Percentiles rank a stretch among this genome's conserved stretches.
These are phyloP conservation scores for Penicillium maclennaniae DNA, from an alignment of 495 filamentous ascomycete species.

Conservation along the genomic window DNA sequence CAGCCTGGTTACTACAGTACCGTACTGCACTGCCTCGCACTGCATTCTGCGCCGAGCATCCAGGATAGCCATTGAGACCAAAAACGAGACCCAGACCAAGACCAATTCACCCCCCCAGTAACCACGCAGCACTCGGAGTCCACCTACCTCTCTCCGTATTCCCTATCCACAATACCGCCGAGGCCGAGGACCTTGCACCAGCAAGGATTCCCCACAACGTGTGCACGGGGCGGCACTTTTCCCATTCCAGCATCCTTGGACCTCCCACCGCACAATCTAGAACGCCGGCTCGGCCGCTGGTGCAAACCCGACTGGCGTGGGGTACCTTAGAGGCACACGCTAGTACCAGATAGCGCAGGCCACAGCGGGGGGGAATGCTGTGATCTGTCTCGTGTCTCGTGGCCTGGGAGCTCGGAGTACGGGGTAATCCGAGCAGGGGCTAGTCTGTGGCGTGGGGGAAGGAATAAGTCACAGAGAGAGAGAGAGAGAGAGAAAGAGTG, in stretches of 20 bases:
- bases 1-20: not conserved
- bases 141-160: not conserved
- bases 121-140: not conserved
- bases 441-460: no score
- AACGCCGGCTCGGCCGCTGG: not conserved
- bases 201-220: slow-evolving; percentile 15
- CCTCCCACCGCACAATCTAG: not conserved
- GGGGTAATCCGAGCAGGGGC: not conserved
- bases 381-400: not conserved
- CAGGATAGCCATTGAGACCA: not conserved
- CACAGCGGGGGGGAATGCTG: not conserved
- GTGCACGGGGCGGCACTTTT: slow-evolving; percentile 9
- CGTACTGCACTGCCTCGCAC: not conserved
- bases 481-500: no score
- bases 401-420: not conserved
- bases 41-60: not conserved
- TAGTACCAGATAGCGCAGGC: not conserved
- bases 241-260: not conserved
- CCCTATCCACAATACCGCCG: slow-evolving; percentile 16
- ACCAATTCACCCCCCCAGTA: not conserved
- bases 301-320: not conserved
- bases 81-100: no score
- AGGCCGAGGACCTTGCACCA: not conserved
- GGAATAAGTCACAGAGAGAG: no score
- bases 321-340: slow-evolving; percentile 4